phyloP scores from a whole-genome alignment of 129 eudicot genomes.

The Helichrysum umbraculigerum region DNA sequence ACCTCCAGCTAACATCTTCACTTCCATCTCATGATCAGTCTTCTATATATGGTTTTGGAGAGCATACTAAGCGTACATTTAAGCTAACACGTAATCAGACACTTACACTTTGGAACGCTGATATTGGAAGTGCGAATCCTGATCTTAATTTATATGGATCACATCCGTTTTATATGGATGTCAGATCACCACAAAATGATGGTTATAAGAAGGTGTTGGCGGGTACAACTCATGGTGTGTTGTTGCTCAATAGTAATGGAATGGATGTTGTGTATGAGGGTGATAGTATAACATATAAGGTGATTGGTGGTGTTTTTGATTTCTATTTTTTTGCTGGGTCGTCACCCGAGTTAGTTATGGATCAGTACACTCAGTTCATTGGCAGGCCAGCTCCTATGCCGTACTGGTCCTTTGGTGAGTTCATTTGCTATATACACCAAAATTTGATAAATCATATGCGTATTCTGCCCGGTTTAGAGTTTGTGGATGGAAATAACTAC shows the following conservation, averaged over 20 bases:
- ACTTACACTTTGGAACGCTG: constrained; percentile 79
- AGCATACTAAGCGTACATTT: constrained; percentile 72
- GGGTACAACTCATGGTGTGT: constrained; percentile 68
- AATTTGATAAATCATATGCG: too few species aligned
- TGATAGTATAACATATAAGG: constrained; percentile 76
- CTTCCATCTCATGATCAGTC: constrained; percentile 55
- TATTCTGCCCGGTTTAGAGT: too few species aligned
- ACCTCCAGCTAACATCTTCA: constrained; percentile 68
- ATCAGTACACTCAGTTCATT: constrained; percentile 75
- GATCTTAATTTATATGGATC: constrained; percentile 79
- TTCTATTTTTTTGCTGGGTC: constrained; percentile 78
- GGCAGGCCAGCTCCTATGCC: constrained; percentile 92
- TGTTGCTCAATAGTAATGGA: constrained; percentile 84
- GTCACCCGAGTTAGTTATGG: constrained; percentile 65
- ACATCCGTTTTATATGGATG: constrained; percentile 88
- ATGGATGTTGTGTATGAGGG: constrained; percentile 79
- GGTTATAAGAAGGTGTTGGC: constrained; percentile 32
- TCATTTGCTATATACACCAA: background rate
- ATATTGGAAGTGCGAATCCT: constrained; percentile 44
- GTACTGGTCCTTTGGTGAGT: constrained; percentile 90
- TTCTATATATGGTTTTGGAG: constrained; percentile 81
- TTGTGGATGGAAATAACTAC: too few species aligned
- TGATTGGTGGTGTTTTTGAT: constrained; percentile 83
- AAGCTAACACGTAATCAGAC: constrained; percentile 60
- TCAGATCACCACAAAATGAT: constrained; percentile 49